Percentiles rank a stretch among this genome's conserved stretches.
Conservation (phyloP, 2,329 filamentous ascomycete species). For the Didymella segeticola region DNA sequence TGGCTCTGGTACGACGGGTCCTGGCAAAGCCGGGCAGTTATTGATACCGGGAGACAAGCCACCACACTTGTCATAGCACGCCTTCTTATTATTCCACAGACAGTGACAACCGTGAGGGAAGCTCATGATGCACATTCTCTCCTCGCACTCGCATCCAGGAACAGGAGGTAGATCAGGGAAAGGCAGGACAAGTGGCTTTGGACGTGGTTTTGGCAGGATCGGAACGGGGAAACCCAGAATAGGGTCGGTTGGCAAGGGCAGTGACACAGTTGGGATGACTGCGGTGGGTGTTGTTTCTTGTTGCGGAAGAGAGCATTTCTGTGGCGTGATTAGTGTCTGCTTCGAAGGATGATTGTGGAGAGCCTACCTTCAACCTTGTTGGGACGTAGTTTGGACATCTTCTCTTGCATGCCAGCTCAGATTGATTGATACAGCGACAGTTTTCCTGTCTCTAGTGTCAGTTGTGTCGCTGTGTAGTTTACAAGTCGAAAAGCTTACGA, state of each 20-base stretch:
- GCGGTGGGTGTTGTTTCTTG: not conserved
- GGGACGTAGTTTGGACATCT: conserved; percentile 34
- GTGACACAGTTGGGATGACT: not conserved
- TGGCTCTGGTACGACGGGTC: not conserved
- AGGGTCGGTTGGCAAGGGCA: not conserved
- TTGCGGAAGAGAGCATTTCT: conserved; percentile 3
- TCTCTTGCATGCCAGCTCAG: conserved; percentile 32
- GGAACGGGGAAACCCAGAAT: conserved; percentile 1
- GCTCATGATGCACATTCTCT: conserved; percentile 24
- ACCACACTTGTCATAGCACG: conserved; percentile 41
- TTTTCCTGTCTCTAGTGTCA: conserved; percentile 23
- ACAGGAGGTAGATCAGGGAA: conserved; percentile 10
- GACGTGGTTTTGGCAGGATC: not conserved
- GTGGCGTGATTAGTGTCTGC: not conserved
- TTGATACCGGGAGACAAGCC: conserved; percentile 25
- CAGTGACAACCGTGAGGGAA: conserved; percentile 42
- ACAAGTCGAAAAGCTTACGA: conserved; percentile 19
- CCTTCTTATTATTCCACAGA: conserved; percentile 26
- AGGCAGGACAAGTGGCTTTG: not conserved
- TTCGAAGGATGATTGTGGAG: no score
- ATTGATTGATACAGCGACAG: conserved; percentile 37
- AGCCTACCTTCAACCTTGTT: conserved; percentile 21
- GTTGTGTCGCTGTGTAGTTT: not conserved
- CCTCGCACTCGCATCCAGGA: conserved; percentile 25
- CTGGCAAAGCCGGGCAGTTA: conserved; percentile 15